Conservation (phyloP, 106 monocot species). For the Alisma plantagoaquatica region DNA sequence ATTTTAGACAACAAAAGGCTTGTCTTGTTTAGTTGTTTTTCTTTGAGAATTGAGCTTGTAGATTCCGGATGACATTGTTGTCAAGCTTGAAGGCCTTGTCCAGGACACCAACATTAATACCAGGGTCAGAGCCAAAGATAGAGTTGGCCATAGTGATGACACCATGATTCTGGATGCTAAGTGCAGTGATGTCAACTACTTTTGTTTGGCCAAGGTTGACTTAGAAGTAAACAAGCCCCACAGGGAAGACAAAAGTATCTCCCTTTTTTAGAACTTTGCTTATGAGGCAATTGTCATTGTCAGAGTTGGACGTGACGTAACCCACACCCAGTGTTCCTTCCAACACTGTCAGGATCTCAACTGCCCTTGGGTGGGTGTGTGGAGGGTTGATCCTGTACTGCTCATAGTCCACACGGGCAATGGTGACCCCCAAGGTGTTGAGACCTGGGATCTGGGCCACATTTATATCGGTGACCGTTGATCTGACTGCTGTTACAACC, state of each 20-base stretch:
- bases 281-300: conserved; percentile 8
- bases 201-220: neutral
- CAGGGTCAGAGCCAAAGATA: conserved; percentile 5
- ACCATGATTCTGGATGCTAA: conserved; percentile 15
- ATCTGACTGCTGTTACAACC: too few relatives aligned
- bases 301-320: conserved; percentile 8
- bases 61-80: conserved; percentile 5
- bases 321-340: conserved; percentile 10
- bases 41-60: conserved; percentile 4
- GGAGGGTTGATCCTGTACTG: conserved; percentile 3
- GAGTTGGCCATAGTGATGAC: conserved; percentile 11
- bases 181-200: neutral
- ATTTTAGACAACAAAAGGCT: too few relatives aligned
- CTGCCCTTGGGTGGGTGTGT: conserved; percentile 12
- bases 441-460: conserved; percentile 2
- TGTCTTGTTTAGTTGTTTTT: neutral
- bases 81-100: conserved; percentile 12
- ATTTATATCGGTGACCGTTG: neutral
- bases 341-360: conserved; percentile 9
- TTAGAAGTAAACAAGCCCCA: conserved; percentile 18
- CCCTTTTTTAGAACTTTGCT: conserved; percentile 9
- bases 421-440: conserved; percentile 6
- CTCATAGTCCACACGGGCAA: conserved; percentile 9
- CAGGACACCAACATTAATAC: neutral
- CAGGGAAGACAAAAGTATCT: conserved; percentile 14